Evolutionary conservation across 2,329 filamentous ascomycete genomes (phyloP), one percentile per base, ranked within the genome.

Genomic region (Xylaria sp.): DNA sequence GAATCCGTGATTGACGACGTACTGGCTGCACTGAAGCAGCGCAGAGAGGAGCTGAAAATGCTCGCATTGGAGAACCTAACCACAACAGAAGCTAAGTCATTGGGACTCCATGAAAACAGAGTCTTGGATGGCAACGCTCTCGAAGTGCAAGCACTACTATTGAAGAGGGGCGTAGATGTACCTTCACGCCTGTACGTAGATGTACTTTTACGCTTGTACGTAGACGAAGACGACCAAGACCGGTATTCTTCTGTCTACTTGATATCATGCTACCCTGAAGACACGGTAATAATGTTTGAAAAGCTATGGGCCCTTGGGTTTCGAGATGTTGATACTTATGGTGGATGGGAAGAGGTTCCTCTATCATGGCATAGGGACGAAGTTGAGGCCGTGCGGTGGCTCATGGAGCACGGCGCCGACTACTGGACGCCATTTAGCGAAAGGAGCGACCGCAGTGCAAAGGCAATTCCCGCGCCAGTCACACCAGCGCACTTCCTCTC

Each of bases 371-470:
- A 8, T 16, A 2, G 4, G 16, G 9, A 16, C 4, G 16, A 42
- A 1, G 6, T 18, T 4, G 12, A 29, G 32, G 13, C 6, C 1
- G 9, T 27, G n/a, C 29, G 42, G n/a, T 65, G 66, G 66, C 12
- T 62, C 1, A 62, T 65, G 21, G 66, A 68, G 51, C 66, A 65
- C 35, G 62, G 62, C 10, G 44, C 61, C 16, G 42, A 68, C 44
- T 68, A 68, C 32, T 65, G 62, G 62, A 65, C 58, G 27, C 62
- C 57, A 27, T 13, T 65, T 0, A 44, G 32, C 44, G 61, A 32
- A 57, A 51, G 57, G 9, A 37, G 3, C 32, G 27, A 25, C 10
- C 16, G n/a, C 2, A 8, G 4, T 2, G 13, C n/a, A n/a, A n/a
- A 3, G 18, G 2, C 21, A 3, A 50, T 18, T 35, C 1, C 29